Evolutionary conservation across 495 filamentous ascomycete genomes (phyloP), one percentile per base, ranked within the genome.

Genomic region (Penicillium arizonense): DNA sequence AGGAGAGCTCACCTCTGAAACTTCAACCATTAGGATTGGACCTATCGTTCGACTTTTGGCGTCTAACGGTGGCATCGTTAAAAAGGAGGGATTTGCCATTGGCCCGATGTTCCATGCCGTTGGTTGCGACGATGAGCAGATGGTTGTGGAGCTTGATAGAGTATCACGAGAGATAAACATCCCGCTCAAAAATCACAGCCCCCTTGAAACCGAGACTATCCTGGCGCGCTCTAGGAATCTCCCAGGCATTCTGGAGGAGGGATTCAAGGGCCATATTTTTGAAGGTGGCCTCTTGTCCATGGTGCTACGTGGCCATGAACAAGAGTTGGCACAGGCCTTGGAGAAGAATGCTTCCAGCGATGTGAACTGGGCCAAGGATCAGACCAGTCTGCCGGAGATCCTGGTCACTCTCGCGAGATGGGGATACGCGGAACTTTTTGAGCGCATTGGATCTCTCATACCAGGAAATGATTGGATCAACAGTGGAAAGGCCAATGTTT

Each of bases 351-450:
- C 40, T 3, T 32, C 20, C 28, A 30, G 28, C 6, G 28, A 30
- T 13, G 9, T 18, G 11, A 23, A 30, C 5, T 30, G 28, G 28
- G 28, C 44, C 8, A n/a, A 42, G 37, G 20, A 45, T 6, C 18
- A 43, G 10, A 12, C 35, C 1, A 14, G 12, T 23, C 24, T 55
- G 28, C 30, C 57, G 18, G 47, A 41, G 12, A 40, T 64, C 16
- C 35, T 61, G 32, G 26, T 47, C 3, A 16, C 38, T 5, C 50
- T 62, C 5, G 62, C 59, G 5, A 40, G 50, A 45, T 59, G 59
- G 56, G 62, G 62, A 16, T 62, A 47, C 13, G 23, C 52, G 1
- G 53, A 62, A 3, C 50, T 62, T 3, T 62, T 65, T 30, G 51
- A 47, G 9, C 41, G 48, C n/a, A 37, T 62, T 6, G 62, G 58